phyloP scores from a whole-genome alignment of 1,139 yeast species.

The Sugiyamaella xylanicola region DNA sequence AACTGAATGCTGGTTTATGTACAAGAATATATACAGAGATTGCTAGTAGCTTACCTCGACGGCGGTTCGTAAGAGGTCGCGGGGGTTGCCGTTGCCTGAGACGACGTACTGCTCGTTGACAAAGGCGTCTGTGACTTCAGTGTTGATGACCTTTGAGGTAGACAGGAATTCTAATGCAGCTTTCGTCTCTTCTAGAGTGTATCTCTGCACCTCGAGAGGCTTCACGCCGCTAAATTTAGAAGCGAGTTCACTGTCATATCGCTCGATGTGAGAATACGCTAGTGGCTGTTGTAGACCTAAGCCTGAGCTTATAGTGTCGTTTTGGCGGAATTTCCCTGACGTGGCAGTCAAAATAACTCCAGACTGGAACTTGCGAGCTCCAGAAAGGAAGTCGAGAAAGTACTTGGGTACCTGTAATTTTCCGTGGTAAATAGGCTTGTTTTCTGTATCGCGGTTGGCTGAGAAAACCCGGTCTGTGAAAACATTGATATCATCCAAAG shows the following conservation, averaged over 20 bases:
- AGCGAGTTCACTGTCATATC: slow-evolving; percentile 61
- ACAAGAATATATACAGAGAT: slow-evolving; percentile 1
- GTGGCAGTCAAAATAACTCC: slow-evolving; percentile 75
- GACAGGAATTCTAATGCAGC: slow-evolving; percentile 56
- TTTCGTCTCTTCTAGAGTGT: slow-evolving; percentile 57
- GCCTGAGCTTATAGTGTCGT: slow-evolving; percentile 62
- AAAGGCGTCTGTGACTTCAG: slow-evolving; percentile 46
- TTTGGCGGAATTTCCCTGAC: slow-evolving; percentile 49
- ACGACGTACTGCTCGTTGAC: slow-evolving; percentile 58
- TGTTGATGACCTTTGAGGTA: slow-evolving; percentile 57
- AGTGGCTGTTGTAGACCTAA: slow-evolving; percentile 57
- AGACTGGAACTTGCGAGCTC: slow-evolving; percentile 48
- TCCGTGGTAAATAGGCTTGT: slow-evolving; percentile 59
- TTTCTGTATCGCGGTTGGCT: slow-evolving; percentile 60
- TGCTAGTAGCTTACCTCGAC: slow-evolving; percentile 20
- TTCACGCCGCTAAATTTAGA: slow-evolving; percentile 53
- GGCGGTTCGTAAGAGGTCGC: slow-evolving; percentile 58
- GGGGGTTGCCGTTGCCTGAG: slow-evolving; percentile 82
- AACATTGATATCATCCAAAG: slow-evolving; percentile 77
- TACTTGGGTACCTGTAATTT: slow-evolving; percentile 69
- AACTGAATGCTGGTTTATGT: slow-evolving; percentile 10
- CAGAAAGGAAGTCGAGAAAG: slow-evolving; percentile 59
- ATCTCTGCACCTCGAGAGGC: slow-evolving; percentile 52
- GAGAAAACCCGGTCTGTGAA: slow-evolving; percentile 60
- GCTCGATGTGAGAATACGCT: slow-evolving; percentile 50